These are phyloP conservation scores for Saturnispora galanensis DNA, from an alignment of 805 yeast genomes.

Conservation along the genomic window DNA sequence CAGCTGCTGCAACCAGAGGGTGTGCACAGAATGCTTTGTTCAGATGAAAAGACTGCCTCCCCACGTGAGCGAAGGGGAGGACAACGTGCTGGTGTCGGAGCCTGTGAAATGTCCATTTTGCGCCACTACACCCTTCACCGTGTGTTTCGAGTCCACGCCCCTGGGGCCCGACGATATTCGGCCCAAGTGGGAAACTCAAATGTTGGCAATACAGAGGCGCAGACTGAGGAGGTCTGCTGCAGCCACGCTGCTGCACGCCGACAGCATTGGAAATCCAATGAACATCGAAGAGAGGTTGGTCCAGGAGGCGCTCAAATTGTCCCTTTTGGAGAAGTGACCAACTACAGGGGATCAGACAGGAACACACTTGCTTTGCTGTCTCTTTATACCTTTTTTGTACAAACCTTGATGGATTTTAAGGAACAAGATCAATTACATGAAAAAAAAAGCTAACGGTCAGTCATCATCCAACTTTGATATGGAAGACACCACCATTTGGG, in stretches of 20 bases:
- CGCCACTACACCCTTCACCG: conserved; percentile 62
- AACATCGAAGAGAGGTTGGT: conserved; percentile 1
- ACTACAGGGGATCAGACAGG: background rate
- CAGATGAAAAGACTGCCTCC: conserved; percentile 89
- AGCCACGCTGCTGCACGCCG: conserved; percentile 85
- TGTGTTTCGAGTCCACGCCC: conserved; percentile 48
- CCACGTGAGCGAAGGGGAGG: conserved; percentile 36
- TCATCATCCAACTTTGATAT: background rate
- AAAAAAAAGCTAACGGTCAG: too few species aligned
- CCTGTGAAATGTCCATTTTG: conserved; percentile 92
- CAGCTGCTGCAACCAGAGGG: conserved; percentile 86
- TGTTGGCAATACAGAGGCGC: conserved; percentile 61
- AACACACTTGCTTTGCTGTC: background rate
- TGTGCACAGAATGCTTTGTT: conserved; percentile 94
- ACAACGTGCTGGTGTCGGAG: conserved; percentile 68
- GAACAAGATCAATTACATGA: background rate
- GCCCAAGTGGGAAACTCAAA: conserved; percentile 85
- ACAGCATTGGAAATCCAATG: background rate
- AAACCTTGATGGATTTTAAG: background rate
- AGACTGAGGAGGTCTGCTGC: conserved; percentile 85
- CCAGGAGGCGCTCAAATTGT: conserved; percentile 2
- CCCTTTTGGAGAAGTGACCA: background rate
- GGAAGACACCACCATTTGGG: conserved; percentile 8
- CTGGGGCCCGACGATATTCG: conserved; percentile 56
- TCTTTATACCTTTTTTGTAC: background rate